These are phyloP conservation scores for Phytophthora meadii DNA, from an alignment of 352 stramenopile species.

Conservation along the genomic window DNA sequence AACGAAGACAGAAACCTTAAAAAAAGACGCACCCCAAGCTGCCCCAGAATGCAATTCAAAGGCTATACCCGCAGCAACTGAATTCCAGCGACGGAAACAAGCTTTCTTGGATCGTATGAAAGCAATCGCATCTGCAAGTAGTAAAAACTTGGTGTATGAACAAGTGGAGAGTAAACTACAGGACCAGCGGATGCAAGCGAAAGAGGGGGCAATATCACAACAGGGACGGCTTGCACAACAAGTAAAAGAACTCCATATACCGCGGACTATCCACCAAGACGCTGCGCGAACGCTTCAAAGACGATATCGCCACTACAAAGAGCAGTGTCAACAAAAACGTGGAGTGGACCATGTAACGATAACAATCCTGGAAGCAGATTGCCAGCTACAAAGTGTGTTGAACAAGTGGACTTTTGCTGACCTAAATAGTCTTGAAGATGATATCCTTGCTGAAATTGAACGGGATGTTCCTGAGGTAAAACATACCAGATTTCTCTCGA, in stretches of 20 bases:
- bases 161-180: constrained; percentile 61
- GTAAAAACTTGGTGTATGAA: constrained; percentile 80
- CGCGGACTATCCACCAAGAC: constrained; percentile 50
- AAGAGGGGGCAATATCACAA: constrained; percentile 10
- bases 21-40: background rate
- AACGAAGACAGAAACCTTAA: background rate
- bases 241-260: constrained; percentile 39
- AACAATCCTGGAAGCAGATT: constrained; percentile 45
- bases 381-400: constrained; percentile 46
- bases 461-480: constrained; percentile 38
- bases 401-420: constrained; percentile 52
- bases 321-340: constrained; percentile 23
- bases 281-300: constrained; percentile 51
- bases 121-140: constrained; percentile 64
- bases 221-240: constrained; percentile 35
- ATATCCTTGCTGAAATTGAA: constrained; percentile 50
- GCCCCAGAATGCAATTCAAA: background rate
- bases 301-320: constrained; percentile 48
- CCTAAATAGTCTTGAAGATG: constrained; percentile 41
- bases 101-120: constrained; percentile 83
- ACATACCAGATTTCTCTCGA: constrained; percentile 37
- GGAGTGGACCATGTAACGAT: constrained; percentile 9
- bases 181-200: constrained; percentile 28
- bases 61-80: constrained; percentile 34
- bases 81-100: constrained; percentile 79